These are phyloP conservation scores for Ceratobasidium theobromae DNA, from an alignment of 1,284 basidiomycete species.

Conservation along the genomic window DNA sequence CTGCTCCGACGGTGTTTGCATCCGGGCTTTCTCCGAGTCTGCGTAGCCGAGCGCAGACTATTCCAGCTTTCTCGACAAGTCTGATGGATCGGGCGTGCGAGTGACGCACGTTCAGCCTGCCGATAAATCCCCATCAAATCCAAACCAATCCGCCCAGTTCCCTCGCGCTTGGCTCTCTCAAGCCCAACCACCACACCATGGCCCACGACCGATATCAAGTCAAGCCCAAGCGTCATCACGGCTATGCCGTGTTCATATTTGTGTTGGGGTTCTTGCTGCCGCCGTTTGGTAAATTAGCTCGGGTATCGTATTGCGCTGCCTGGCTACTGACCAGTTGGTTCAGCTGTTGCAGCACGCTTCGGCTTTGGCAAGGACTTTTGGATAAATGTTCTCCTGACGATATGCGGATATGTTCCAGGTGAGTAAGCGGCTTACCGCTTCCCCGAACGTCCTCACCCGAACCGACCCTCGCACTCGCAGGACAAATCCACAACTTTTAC, in stretches of 20 bases:
- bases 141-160: not conserved
- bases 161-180: not conserved
- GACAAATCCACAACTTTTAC: conserved; percentile 80
- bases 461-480: conserved; percentile 50
- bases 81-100: conserved; percentile 15
- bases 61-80: not conserved
- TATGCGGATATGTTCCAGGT: conserved; percentile 91
- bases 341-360: conserved; percentile 93
- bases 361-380: conserved; percentile 92
- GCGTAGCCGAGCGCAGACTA: not conserved
- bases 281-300: conserved; percentile 71
- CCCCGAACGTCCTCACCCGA: not conserved
- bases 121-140: conserved; percentile 24
- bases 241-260: conserved; percentile 79
- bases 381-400: conserved; percentile 85
- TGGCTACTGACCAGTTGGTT: conserved; percentile 9
- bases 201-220: conserved; percentile 5
- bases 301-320: not conserved
- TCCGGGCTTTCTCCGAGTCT: not conserved
- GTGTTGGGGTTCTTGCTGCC: conserved; percentile 82
- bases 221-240: conserved; percentile 70
- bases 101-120: conserved; percentile 8
- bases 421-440: conserved; percentile 38
- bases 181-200: not conserved
- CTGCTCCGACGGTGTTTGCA: conserved; percentile 16